Evolutionary conservation across 345 rosid genomes (phyloP), one percentile per base, ranked within the genome.

Genomic region (Euphorbia tirucalli): DNA sequence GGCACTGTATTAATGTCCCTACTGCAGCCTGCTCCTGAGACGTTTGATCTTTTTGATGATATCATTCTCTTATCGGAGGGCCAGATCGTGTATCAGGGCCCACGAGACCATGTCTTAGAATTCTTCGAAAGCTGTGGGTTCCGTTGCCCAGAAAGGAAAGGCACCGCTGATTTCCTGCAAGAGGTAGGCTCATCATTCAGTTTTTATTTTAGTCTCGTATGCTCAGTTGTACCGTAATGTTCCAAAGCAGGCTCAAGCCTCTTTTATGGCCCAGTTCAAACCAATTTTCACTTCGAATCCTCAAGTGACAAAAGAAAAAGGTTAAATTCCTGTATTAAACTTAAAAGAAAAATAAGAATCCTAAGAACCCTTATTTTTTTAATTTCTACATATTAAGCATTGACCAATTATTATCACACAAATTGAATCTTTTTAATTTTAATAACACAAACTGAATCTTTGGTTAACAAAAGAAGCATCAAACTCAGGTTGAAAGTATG

Each of bases 11-110:
- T 90, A 62, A 85, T 92, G 89, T 90, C 98, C 54, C 84, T 92
- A 5, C 87, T 94, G 57, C 96, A 95, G 69, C 97, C 97, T 0
- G 97, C 97, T 73, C 97, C 97, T 0, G 97, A 95, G 87, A 89
- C 97, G 41, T 92, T 86, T 19, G 93, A 92, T 49, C 89, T 92
- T 1, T 95, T 95, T 49, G 97, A 92, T 65, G 99, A 92, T 35
- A 86, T 95, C 71, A 72, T 89, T 44, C 83, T 95, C 44, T 65
- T 92, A 66, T 88, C 97, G 0, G 96, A 95, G 68, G 97, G 97
- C 11, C 91, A 88, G 72, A 87, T 92, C 55, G 93, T 90, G 13
- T 95, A 92, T 69, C 89, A 86, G 78, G 99, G 99, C 67, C 97
- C 99, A 66, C 91, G 97, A 11, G 82, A 85, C 7, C 79, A 81